Conservation (phyloP, 2,329 filamentous ascomycete genomes). For the Stagonosporopsis tanaceti region DNA sequence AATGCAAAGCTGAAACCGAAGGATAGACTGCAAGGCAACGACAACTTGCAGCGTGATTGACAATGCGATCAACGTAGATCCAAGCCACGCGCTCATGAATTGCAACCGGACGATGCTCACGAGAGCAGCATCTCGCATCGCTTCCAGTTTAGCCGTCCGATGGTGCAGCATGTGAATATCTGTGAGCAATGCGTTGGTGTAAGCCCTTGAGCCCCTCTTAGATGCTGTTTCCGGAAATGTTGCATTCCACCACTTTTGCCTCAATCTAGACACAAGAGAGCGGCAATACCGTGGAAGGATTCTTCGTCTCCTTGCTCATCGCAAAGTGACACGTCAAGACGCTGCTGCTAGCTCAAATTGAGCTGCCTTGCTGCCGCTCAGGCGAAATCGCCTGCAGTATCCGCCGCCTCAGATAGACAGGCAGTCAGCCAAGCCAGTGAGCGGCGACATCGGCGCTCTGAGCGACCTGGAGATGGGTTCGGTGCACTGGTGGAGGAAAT, state of each 20-base stretch:
- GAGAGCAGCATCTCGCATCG: constrained; percentile 22
- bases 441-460: constrained; percentile 46
- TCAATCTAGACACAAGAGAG: constrained; percentile 16
- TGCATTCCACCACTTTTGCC: constrained; percentile 24
- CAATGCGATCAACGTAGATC: constrained; percentile 7
- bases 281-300: constrained; percentile 23
- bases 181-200: constrained; percentile 30
- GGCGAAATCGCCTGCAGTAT: constrained; percentile 38
- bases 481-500: constrained; percentile 30
- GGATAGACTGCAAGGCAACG: constrained; percentile 3
- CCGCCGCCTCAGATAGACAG: constrained; percentile 29
- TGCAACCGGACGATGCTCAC: constrained; percentile 7
- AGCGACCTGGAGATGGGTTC: constrained; percentile 20
- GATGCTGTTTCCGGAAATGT: constrained; percentile 20
- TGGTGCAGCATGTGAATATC: constrained; percentile 17
- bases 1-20: not conserved
- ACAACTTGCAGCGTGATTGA: constrained; percentile 8
- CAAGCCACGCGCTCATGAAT: constrained; percentile 25
- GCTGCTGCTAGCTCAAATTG: constrained; percentile 21
- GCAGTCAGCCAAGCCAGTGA: constrained; percentile 24
- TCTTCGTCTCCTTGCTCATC: constrained; percentile 15
- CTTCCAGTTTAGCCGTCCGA: constrained; percentile 7
- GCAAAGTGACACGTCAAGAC: constrained; percentile 15
- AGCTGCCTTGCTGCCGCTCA: constrained; percentile 5
- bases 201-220: constrained; percentile 13